A percentile compares a stretch with the other conserved stretches of the same genome.
Evolutionary conservation across 2,329 filamentous ascomycete genomes (phyloP).

Genomic region (Sphaerulina vaccinii): DNA sequence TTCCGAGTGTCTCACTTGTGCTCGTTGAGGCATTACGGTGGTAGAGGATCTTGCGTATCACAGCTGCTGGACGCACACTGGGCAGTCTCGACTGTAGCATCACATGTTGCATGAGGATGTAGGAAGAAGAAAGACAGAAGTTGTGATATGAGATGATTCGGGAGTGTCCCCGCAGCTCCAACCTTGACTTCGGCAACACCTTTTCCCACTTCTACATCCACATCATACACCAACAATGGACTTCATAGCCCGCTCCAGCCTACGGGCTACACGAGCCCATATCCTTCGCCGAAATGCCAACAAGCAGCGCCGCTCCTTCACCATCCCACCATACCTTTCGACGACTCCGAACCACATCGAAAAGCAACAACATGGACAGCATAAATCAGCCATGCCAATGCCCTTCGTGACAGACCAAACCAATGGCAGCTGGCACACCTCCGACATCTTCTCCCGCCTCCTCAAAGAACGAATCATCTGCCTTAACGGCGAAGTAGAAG

Average conservation of each 20-base stretch:
- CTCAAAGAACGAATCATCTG: conserved; percentile 85
- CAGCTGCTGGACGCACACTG: neutral
- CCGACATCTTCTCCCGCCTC: conserved; percentile 49
- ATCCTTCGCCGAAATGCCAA: conserved; percentile 18
- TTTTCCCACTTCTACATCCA: conserved; percentile 2
- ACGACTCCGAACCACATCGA: neutral
- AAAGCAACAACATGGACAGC: neutral
- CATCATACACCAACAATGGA: conserved; percentile 24
- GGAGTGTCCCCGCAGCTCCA: neutral
- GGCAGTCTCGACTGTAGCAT: conserved; percentile 5
- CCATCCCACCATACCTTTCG: neutral
- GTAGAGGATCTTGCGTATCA: neutral
- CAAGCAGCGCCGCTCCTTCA: conserved; percentile 3
- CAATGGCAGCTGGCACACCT: conserved; percentile 53
- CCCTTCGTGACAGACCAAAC: conserved; percentile 48
- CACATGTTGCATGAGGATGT: conserved; percentile 19
- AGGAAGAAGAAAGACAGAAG: neutral
- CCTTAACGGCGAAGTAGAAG: conserved; percentile 87
- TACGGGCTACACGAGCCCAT: conserved; percentile 28
- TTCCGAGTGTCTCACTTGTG: neutral
- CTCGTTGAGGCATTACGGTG: neutral
- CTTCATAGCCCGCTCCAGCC: conserved; percentile 24
- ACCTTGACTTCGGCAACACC: neutral
- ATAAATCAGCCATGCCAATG: conserved; percentile 36
- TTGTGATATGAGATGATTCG: neutral